Evolutionary conservation across 2,329 filamentous ascomycete genomes (phyloP).

Genomic region (Phialophora tarda): DNA sequence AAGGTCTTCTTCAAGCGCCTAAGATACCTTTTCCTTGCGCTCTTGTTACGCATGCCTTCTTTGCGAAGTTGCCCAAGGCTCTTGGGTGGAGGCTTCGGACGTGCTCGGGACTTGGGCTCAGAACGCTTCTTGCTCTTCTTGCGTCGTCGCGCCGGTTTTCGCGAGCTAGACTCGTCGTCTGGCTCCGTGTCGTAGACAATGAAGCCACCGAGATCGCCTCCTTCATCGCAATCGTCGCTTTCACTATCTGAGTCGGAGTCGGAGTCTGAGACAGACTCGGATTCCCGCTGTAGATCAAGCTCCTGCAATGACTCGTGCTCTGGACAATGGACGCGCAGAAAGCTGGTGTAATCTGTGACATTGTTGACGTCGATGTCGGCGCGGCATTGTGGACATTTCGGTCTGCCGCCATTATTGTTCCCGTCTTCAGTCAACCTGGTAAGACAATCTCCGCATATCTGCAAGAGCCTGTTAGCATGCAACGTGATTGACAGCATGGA

Average conservation of each 20-base stretch:
- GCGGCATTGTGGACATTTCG: constrained; percentile 79
- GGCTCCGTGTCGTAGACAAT: constrained; percentile 55
- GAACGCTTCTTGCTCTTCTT: constrained; percentile 43
- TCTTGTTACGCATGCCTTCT: constrained; percentile 67
- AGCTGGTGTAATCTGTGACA: constrained; percentile 74
- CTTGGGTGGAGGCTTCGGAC: constrained; percentile 46
- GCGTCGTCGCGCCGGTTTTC: constrained; percentile 32
- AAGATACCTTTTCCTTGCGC: constrained; percentile 72
- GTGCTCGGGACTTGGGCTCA: constrained; percentile 55
- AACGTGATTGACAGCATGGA: background rate
- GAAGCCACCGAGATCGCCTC: constrained; percentile 58
- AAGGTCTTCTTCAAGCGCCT: constrained; percentile 70
- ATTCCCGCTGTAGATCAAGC: constrained; percentile 46
- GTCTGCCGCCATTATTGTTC: constrained; percentile 59
- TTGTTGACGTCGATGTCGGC: constrained; percentile 68
- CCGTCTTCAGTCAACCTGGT: constrained; percentile 69
- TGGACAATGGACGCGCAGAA: constrained; percentile 73
- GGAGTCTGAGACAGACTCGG: constrained; percentile 43
- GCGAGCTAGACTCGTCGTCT: constrained; percentile 43
- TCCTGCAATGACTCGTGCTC: constrained; percentile 52
- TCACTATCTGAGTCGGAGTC: constrained; percentile 43
- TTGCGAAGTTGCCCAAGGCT: constrained; percentile 70
- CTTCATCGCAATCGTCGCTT: constrained; percentile 50
- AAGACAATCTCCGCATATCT: constrained; percentile 74
- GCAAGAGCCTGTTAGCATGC: background rate